Evolutionary conservation across 257 asterid species (phyloP).

Genomic region (Sherardia arvensis): DNA sequence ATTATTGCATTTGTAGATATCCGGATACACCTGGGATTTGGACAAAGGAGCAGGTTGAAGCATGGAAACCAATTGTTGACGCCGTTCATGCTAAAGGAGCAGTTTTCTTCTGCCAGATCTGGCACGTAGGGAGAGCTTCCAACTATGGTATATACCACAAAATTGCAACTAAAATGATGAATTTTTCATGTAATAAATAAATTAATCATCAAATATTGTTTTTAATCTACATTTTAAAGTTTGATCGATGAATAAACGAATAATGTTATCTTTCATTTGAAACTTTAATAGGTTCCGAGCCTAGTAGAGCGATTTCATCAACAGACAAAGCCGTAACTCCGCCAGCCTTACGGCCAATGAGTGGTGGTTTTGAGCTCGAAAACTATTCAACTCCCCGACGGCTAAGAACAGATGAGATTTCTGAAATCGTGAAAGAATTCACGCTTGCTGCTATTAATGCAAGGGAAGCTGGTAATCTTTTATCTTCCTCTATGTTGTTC

Average conservation of each 20-base stretch:
- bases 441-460: constrained; percentile 1
- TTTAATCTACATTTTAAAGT: too few species aligned
- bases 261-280: too few species aligned
- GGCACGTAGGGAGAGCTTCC: neutral
- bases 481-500: too few species aligned
- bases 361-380: neutral
- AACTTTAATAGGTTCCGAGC: constrained; percentile 38
- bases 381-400: neutral
- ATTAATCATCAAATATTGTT: too few species aligned
- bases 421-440: neutral
- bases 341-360: neutral
- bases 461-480: neutral
- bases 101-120: neutral
- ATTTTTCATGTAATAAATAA: too few species aligned
- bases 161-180: too few species aligned
- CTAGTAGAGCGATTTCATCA: constrained; percentile 59
- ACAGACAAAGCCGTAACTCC: constrained; percentile 13
- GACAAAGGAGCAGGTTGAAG: neutral
- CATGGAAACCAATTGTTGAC: neutral
- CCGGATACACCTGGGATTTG: neutral
- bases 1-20: neutral
- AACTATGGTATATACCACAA: neutral
- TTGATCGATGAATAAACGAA: too few species aligned
- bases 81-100: neutral
- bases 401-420: neutral